A percentile compares a stretch with the other conserved stretches of the same genome.
These are phyloP conservation scores for Fusarium papillatum DNA, from an alignment of 2,329 filamentous ascomycete species.

Conservation along the genomic window DNA sequence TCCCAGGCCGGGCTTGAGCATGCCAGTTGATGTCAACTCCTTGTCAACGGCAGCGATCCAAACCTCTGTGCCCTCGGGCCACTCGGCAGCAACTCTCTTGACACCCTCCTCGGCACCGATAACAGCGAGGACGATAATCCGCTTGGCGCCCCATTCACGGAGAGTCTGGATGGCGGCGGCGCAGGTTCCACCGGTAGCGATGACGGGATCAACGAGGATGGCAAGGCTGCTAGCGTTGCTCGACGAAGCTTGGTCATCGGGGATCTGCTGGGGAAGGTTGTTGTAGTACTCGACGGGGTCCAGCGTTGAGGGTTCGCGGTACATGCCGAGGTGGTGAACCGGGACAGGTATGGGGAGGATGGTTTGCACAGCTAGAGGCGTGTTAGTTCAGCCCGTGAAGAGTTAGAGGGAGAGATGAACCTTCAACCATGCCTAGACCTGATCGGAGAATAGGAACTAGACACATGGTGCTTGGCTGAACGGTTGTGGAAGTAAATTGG, in stretches of 20 bases:
- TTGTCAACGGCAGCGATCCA: constrained; percentile 87
- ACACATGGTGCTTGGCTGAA: constrained; percentile 77
- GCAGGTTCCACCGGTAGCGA: constrained; percentile 93
- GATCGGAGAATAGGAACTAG: constrained; percentile 95
- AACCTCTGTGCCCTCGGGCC: constrained; percentile 82
- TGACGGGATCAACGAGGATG: constrained; percentile 91
- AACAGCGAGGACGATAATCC: constrained; percentile 82
- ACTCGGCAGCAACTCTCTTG: constrained; percentile 78
- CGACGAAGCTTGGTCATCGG: constrained; percentile 52
- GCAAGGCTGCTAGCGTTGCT: constrained; percentile 69
- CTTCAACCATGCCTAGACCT: constrained; percentile 91
- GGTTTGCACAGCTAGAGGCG: constrained; percentile 76
- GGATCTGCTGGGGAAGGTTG: constrained; percentile 85
- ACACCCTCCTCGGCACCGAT: constrained; percentile 82
- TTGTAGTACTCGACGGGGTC: constrained; percentile 98
- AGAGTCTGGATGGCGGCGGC: constrained; percentile 91
- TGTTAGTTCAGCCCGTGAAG: constrained; percentile 14
- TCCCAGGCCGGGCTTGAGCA: constrained; percentile 91
- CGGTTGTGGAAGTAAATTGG: constrained; percentile 75
- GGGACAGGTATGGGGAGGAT: constrained; percentile 86
- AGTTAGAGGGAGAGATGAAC: constrained; percentile 55
- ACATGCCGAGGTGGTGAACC: constrained; percentile 94
- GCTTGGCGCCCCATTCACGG: constrained; percentile 90
- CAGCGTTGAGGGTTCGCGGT: constrained; percentile 89
- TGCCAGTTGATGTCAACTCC: constrained; percentile 81